Base-by-base conservation (phyloP, 306 rosid genomes). In the Neltuma alba region DNA sequence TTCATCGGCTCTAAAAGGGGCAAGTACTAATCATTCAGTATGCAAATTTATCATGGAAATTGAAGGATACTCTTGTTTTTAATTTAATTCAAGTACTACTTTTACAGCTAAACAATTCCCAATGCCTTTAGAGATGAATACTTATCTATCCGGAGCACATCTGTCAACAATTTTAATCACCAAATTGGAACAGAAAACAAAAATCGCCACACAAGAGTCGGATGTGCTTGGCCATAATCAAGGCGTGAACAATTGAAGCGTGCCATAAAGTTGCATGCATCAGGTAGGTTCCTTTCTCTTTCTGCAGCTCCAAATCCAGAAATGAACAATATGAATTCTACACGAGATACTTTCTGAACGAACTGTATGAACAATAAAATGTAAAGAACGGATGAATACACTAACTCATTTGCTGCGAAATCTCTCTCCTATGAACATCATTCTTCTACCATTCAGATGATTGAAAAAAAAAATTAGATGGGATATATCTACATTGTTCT, bases 401-500 rank as follows among this genome's bases (percentile, higher is more conserved):
- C 20, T 66, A 68, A 58, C 20, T 73, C 69, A 57, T 50, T 78
- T 67, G 38, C 67, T 13, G 60, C 31, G 1, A 67, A 78, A 68
- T 37, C 42, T 10, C 5, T 67, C 80, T 61, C 41, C 52, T 74
- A 79, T 79, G 68, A 82, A 75, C 86, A 85, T 64, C 40, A 36
- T 70, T 64, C 69, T 52, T 74, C 28, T 12, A 77, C 70, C 5
- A 20, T 47, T 76, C 44, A 58, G 78, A 67, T 61, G 50, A 28
- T 33, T 78, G 36, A 70, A 65, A 48, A n/a, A n/a, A 48, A 64
- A 71, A 70, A 85, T 41, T 77, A 70, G 52, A 82, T 63, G 44
- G 75, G 71, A 57, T 66, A 44, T 42, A 82, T 83, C 74, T 72
- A 83, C 86, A 86, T 48, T 41, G 68, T 75, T 69, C 57, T 28